phyloP scores from a whole-genome alignment of 2,329 filamentous ascomycete species.

The Podosphaera fusca region DNA sequence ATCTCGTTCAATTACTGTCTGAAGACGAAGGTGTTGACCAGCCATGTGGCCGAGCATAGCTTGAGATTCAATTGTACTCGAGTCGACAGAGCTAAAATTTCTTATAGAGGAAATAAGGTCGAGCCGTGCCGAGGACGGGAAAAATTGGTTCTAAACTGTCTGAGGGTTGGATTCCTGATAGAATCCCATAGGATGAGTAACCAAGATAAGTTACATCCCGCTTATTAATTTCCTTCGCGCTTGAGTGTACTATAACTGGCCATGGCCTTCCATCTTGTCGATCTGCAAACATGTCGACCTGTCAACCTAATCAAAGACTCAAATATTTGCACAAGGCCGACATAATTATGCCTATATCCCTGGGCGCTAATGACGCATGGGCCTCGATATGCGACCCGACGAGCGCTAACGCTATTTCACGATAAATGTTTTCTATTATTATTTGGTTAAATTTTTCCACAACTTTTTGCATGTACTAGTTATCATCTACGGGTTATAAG shows the following conservation, averaged over 20 bases:
- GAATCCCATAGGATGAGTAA: neutral
- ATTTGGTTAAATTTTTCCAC: too few species aligned
- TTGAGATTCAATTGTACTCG: neutral
- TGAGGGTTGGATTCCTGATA: neutral
- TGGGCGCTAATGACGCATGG: too few species aligned
- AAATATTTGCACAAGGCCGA: too few species aligned
- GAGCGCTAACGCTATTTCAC: too few species aligned
- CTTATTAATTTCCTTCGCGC: neutral
- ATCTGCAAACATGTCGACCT: too few species aligned
- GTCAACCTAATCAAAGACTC: too few species aligned
- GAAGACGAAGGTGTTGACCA: neutral
- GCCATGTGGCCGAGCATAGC: neutral
- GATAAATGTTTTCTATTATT: too few species aligned
- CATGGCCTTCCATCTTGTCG: neutral
- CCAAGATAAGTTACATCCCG: neutral
- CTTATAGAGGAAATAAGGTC: neutral
- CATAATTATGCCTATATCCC: too few species aligned
- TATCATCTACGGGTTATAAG: too few species aligned
- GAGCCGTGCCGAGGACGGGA: neutral
- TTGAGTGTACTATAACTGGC: neutral
- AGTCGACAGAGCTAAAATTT: neutral
- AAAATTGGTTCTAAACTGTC: neutral
- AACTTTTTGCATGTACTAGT: too few species aligned
- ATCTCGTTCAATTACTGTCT: too few species aligned
- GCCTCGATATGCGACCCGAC: too few species aligned